Conservation (phyloP, 2,329 filamentous ascomycete genomes). For the Arthrobotrys sinensis region DNA sequence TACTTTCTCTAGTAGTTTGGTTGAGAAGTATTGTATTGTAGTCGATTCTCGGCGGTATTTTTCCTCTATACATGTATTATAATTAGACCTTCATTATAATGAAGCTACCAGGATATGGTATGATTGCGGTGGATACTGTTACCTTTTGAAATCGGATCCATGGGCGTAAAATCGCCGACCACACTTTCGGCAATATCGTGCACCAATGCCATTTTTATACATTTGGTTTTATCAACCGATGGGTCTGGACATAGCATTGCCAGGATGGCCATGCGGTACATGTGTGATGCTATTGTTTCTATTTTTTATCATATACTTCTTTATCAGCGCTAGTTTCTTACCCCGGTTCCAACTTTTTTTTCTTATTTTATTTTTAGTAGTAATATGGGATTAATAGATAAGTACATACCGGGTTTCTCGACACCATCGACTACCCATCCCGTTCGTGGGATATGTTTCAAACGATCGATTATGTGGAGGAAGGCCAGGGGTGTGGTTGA, state of each 20-base stretch:
- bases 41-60: constrained; percentile 56
- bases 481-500: constrained; percentile 49
- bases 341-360: background rate
- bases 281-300: constrained; percentile 59
- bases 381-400: background rate
- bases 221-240: constrained; percentile 23
- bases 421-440: constrained; percentile 50
- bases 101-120: too few relatives aligned
- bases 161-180: constrained; percentile 54
- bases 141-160: constrained; percentile 58
- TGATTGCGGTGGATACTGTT: too few relatives aligned
- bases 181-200: constrained; percentile 60
- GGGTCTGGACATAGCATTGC: constrained; percentile 53
- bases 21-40: constrained; percentile 50
- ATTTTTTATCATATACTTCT: constrained; percentile 4
- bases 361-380: background rate
- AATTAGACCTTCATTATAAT: too few relatives aligned
- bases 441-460: constrained; percentile 56
- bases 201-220: constrained; percentile 55
- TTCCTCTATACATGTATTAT: constrained; percentile 46
- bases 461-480: constrained; percentile 52
- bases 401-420: constrained; percentile 48
- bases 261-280: constrained; percentile 56
- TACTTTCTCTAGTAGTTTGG: constrained; percentile 34
- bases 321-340: background rate